These are phyloP conservation scores for Ulota crispa DNA, from an alignment of 225 moss, liverwort and hornwort genomes.

Conservation along the genomic window DNA sequence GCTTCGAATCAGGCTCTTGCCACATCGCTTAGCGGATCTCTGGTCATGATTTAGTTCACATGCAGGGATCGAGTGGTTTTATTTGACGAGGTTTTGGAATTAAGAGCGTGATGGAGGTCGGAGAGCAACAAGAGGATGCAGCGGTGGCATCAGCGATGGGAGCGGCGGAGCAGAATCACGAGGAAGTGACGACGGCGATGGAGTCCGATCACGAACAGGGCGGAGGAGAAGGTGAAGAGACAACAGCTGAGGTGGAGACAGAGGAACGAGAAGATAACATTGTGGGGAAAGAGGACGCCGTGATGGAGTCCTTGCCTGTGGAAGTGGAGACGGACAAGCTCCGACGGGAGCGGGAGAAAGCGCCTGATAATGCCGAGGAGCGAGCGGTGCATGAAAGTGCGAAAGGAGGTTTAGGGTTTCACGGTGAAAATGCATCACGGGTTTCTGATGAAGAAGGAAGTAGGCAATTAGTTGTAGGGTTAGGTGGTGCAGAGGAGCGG, in stretches of 20 bases:
- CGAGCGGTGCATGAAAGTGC: conserved; percentile 39
- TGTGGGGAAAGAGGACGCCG: conserved; percentile 31
- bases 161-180: conserved; percentile 8
- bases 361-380: conserved; percentile 64
- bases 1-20: not conserved
- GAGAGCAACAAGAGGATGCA: conserved; percentile 36
- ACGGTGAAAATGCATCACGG: conserved; percentile 20
- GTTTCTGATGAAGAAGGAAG: conserved; percentile 29
- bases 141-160: not conserved
- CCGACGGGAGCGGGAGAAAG: conserved; percentile 51
- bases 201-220: conserved; percentile 20
- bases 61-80: conserved; percentile 5
- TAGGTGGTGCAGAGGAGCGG: conserved; percentile 33
- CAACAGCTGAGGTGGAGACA: conserved; percentile 12
- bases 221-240: not conserved
- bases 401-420: conserved; percentile 50
- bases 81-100: not conserved
- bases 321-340: conserved; percentile 47
- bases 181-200: conserved; percentile 4
- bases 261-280: conserved; percentile 24
- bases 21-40: conserved; percentile 3
- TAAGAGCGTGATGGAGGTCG: conserved; percentile 33
- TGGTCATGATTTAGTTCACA: not conserved
- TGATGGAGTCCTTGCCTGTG: conserved; percentile 48
- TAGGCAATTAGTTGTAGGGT: conserved; percentile 29